Base-by-base conservation (phyloP, 2,329 filamentous ascomycete genomes). In the Fusarium decemcellulare region DNA sequence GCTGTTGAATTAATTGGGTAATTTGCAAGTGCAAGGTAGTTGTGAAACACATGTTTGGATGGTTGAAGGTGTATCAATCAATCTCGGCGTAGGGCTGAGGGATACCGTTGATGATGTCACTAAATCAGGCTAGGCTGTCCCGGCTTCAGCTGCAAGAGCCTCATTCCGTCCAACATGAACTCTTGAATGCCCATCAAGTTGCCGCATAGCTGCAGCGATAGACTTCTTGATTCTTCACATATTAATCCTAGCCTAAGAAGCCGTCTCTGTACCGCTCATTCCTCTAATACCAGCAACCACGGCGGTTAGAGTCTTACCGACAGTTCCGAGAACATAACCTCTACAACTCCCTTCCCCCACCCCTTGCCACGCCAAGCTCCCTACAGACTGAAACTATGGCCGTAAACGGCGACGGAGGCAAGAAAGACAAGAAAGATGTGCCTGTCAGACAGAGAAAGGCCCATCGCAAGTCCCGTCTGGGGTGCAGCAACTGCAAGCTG, bases 401-500 rank as follows among this genome's bases (percentile, higher is more conserved):
- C n/a, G 56, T 46, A 14, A 30, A 42, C 42, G 59, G 23, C 15
- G 59, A 69, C 29, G 46, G 15, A 10, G 43, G 15, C 10, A 36
- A 57, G 15, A 37, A 23, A 8, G 34, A 57, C 27, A 32, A 16
- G 27, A 52, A 55, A n/a, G 52, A 58, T 5, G 7, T 18, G 11
- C 48, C 57, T 6, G 43, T 52, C 16, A 77, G 76, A 10, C 73
- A 76, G 51, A 77, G 80, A 30, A 80, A 76, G 47, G 44, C 77
- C 5, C 87, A 89, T 67, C 84, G 78, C 23, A 89, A 89, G 70
- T 88, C 86, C 2, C 80, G 85, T 16, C 77, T 80, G 14, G 87
- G 87, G 2, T 89, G 87, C 67, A 82, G 81, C 4, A 89, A 88
- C 68, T 90, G 87, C 74, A 88, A 88, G 69, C 71, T 88, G 18